Percentiles rank a stretch among this genome's conserved stretches.
Conservation (phyloP, 305 asterid genomes). For the Fraxinus nigra region DNA sequence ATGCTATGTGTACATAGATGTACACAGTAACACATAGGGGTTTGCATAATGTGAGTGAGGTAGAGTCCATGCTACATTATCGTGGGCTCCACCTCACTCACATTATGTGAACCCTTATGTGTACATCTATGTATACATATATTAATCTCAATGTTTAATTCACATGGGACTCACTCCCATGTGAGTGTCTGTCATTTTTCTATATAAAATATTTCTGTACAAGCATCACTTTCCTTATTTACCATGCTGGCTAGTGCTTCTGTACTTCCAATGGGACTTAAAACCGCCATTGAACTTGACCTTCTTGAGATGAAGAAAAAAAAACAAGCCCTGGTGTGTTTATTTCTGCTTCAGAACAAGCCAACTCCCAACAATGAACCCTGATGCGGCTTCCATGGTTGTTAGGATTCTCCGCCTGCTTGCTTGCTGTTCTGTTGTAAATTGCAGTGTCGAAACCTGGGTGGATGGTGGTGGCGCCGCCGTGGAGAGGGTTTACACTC, state of each 20-base stretch:
- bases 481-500: conserved; percentile 56
- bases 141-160: background rate
- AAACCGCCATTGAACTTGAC: conserved; percentile 70
- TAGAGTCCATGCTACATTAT: too few relatives aligned
- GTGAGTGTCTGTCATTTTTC: too few relatives aligned
- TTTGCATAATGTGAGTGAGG: too few relatives aligned
- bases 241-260: conserved; percentile 70
- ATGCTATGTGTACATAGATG: too few relatives aligned
- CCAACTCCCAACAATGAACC: conserved; percentile 55
- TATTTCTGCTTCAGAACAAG: conserved; percentile 56
- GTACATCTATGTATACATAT: too few relatives aligned
- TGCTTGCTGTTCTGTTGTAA: conserved; percentile 54
- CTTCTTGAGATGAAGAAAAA: conserved; percentile 58
- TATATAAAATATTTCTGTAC: too few relatives aligned
- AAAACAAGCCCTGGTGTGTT: conserved; percentile 56
- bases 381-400: conserved; percentile 55
- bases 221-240: too few relatives aligned
- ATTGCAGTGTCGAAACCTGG: conserved; percentile 42
- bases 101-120: too few relatives aligned
- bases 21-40: too few relatives aligned
- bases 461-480: conserved; percentile 35
- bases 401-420: conserved; percentile 78
- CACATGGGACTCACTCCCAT: background rate
- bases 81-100: too few relatives aligned
- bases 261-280: conserved; percentile 74